Evolutionary conservation across 2,329 filamentous ascomycete species (phyloP).

Genomic region (Xylaria arbuscula): DNA sequence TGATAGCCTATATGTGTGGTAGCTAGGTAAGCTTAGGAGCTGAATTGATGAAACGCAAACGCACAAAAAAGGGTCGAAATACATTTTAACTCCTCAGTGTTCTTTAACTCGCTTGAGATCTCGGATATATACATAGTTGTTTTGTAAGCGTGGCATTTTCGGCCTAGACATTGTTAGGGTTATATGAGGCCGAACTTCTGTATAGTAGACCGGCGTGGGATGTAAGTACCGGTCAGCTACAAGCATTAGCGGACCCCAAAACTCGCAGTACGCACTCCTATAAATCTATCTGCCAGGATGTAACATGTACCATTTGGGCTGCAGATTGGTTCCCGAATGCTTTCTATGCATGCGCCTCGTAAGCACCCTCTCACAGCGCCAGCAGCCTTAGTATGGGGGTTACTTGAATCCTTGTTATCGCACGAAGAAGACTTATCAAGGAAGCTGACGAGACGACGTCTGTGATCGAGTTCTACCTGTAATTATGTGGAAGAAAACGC

Average conservation of each 20-base stretch:
- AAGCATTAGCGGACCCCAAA: background rate
- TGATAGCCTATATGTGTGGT: constrained; percentile 25
- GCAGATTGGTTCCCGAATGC: constrained; percentile 2
- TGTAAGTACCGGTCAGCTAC: background rate
- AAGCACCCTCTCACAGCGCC: no score
- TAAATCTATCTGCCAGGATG: constrained; percentile 11
- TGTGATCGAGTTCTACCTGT: no score
- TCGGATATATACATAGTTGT: constrained; percentile 10
- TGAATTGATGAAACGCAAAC: background rate
- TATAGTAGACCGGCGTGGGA: background rate
- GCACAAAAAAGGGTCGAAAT: constrained; percentile 21
- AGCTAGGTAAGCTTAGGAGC: background rate
- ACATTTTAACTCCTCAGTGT: constrained; percentile 16
- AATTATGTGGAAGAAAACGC: no score
- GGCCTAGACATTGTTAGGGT: constrained; percentile 2
- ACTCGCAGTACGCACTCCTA: background rate
- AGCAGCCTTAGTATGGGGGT: no score
- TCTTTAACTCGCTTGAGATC: constrained; percentile 15
- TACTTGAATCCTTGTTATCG: no score
- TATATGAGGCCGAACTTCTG: background rate
- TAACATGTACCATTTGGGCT: background rate
- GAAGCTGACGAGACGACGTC: no score
- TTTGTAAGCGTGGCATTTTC: constrained; percentile 15
- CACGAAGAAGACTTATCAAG: no score
- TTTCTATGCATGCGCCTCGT: constrained; percentile 12